Percentiles rank a stretch among this genome's conserved stretches.
Evolutionary conservation across 768 basidiomycete species (phyloP).

Genomic region (Lactarius akahatsu): DNA sequence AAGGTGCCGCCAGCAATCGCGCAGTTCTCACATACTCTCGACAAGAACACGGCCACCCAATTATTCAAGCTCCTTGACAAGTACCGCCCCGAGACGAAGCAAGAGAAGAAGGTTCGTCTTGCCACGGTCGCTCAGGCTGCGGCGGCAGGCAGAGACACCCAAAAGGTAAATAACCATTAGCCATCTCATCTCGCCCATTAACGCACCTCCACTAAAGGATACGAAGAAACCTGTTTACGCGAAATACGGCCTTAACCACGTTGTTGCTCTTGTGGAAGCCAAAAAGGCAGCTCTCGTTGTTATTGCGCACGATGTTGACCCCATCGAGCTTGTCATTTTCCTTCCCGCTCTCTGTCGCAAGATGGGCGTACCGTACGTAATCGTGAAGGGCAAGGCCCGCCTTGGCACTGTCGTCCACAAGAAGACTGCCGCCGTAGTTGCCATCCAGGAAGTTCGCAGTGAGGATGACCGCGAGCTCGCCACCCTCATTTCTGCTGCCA

Average conservation of each 20-base stretch:
- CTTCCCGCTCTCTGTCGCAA: constrained; percentile 97
- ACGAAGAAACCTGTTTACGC: constrained; percentile 93
- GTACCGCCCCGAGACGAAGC: constrained; percentile 90
- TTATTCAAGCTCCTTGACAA: constrained; percentile 98
- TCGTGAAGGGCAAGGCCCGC: constrained; percentile 97
- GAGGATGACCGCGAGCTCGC: constrained; percentile 94
- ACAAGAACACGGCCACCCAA: constrained; percentile 99
- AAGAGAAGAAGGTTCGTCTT: constrained; percentile 96
- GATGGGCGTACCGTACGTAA: constrained; percentile 99
- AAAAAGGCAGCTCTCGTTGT: constrained; percentile 97
- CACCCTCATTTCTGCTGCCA: constrained; percentile 88
- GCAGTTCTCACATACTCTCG: constrained; percentile 90
- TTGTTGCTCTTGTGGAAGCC: constrained; percentile 91
- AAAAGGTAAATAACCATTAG: constrained; percentile 41
- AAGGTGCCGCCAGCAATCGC: constrained; percentile 98
- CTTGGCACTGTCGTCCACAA: constrained; percentile 98
- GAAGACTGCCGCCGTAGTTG: constrained; percentile 93
- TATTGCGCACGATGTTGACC: constrained; percentile 98
- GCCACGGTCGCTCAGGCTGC: constrained; percentile 70
- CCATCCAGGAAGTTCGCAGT: constrained; percentile 90
- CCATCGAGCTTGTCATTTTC: constrained; percentile 98
- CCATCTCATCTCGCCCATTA: neutral
- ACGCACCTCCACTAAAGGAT: constrained; percentile 46
- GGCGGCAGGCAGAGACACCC: constrained; percentile 75
- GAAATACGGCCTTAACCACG: constrained; percentile 97